These are phyloP conservation scores for Aphanomyces cochlioides DNA, from an alignment of 352 stramenopile genomes.

Conservation along the genomic window DNA sequence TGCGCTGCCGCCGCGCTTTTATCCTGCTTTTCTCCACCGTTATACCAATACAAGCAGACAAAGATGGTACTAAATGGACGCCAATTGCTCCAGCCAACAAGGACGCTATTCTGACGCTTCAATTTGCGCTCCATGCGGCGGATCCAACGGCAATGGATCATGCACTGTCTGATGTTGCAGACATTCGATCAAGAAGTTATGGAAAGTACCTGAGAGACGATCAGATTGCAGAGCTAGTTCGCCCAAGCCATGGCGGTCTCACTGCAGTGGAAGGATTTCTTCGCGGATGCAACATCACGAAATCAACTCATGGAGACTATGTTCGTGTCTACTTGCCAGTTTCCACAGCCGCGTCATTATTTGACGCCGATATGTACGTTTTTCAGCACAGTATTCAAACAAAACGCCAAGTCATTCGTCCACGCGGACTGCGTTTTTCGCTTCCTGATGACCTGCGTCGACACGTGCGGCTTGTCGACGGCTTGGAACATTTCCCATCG, in stretches of 20 bases:
- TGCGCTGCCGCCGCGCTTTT: no score
- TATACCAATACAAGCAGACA: no score
- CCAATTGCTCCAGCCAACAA: slow-evolving; percentile 3
- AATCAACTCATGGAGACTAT: slow-evolving; percentile 42
- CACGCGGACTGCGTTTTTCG: slow-evolving; percentile 36
- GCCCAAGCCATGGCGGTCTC: slow-evolving; percentile 32
- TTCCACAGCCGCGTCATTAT: slow-evolving; percentile 46
- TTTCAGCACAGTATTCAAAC: slow-evolving; percentile 39
- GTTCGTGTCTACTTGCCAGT: slow-evolving; percentile 44
- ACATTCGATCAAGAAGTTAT: slow-evolving; percentile 49
- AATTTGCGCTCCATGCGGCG: slow-evolving; percentile 21
- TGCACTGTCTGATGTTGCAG: slow-evolving; percentile 42
- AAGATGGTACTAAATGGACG: neutral
- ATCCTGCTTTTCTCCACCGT: no score
- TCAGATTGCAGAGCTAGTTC: slow-evolving; percentile 43
- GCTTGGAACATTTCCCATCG: slow-evolving; percentile 69
- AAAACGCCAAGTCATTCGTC: slow-evolving; percentile 46
- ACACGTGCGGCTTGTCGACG: slow-evolving; percentile 60
- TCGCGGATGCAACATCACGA: slow-evolving; percentile 20
- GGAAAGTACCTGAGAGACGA: slow-evolving; percentile 42
- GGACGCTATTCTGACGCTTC: neutral
- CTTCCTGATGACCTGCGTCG: slow-evolving; percentile 40
- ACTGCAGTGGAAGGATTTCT: slow-evolving; percentile 35
- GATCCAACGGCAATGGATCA: slow-evolving; percentile 34
- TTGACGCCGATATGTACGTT: slow-evolving; percentile 54